phyloP scores from a whole-genome alignment of 345 rosid species.

The Ceriops tagal region DNA sequence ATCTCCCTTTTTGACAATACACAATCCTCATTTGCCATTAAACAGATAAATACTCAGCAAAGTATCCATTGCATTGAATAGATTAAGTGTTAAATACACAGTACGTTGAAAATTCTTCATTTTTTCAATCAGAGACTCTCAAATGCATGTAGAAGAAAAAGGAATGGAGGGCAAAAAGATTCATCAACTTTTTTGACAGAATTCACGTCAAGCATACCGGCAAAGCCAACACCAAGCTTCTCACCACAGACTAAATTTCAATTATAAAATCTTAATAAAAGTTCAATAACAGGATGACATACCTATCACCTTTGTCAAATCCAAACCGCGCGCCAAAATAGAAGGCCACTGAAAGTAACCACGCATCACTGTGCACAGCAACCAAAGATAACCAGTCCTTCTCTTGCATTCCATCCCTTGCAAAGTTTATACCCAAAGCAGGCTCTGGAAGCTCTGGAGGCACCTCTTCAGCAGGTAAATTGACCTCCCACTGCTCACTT shows the following conservation, averaged over 20 bases:
- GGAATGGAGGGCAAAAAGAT: too few species aligned
- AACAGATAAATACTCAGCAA: too few species aligned
- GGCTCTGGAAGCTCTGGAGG: conserved; percentile 33
- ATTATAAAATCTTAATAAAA: too few species aligned
- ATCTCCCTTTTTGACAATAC: too few species aligned
- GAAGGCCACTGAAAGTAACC: conserved; percentile 25
- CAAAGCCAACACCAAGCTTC: background rate
- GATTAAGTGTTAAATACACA: too few species aligned
- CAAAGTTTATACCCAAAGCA: conserved; percentile 28
- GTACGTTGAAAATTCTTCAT: too few species aligned
- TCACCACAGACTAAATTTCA: background rate
- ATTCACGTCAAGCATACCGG: too few species aligned
- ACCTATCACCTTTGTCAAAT: conserved; percentile 27
- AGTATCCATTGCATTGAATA: too few species aligned
- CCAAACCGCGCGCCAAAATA: conserved; percentile 30
- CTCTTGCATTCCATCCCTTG: conserved; percentile 28
- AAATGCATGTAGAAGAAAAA: too few species aligned
- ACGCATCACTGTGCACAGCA: conserved; percentile 27
- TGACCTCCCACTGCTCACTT: conserved; percentile 29
- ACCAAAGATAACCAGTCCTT: conserved; percentile 28
- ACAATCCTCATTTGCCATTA: too few species aligned
- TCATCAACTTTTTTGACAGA: too few species aligned
- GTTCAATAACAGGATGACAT: background rate
- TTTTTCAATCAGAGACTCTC: too few species aligned
- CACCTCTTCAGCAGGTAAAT: conserved; percentile 29